Percentiles rank a stretch among this genome's conserved stretches.
Evolutionary conservation across 2,329 filamentous ascomycete genomes (phyloP).

Genomic region (Stemphylium beticola): DNA sequence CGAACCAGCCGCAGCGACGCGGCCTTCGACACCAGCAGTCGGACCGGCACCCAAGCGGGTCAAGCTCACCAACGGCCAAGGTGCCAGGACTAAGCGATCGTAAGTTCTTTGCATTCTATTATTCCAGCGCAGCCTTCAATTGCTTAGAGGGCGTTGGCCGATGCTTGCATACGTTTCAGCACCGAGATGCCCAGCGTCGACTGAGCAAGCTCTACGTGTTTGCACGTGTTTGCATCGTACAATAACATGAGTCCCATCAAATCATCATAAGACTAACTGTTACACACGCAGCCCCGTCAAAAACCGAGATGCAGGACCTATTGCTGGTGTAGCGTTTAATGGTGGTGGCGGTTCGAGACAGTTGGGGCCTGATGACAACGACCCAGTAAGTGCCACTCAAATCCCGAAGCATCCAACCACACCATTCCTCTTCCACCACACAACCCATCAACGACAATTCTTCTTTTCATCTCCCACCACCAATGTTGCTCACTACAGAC

Average conservation of each 20-base stretch:
- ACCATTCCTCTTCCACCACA: slow-evolving; percentile 48
- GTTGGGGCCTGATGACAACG: slow-evolving; percentile 63
- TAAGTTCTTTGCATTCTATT: slow-evolving; percentile 34
- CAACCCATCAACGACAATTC: slow-evolving; percentile 39
- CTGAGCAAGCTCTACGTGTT: slow-evolving; percentile 44
- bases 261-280: slow-evolving; percentile 41
- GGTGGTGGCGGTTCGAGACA: slow-evolving; percentile 68
- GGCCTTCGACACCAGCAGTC: slow-evolving; percentile 43
- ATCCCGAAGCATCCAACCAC: slow-evolving; percentile 52
- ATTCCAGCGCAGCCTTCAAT: slow-evolving; percentile 17
- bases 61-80: slow-evolving; percentile 45
- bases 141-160: slow-evolving; percentile 22
- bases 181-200: slow-evolving; percentile 35
- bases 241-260: slow-evolving; percentile 24
- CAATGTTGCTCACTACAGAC: slow-evolving; percentile 42
- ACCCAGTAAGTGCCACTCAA: slow-evolving; percentile 58
- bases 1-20: slow-evolving; percentile 39
- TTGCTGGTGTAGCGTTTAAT: slow-evolving; percentile 67
- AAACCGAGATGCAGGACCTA: slow-evolving; percentile 69
- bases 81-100: slow-evolving; percentile 48
- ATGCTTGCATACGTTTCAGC: slow-evolving; percentile 34
- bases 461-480: slow-evolving; percentile 36
- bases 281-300: slow-evolving; percentile 69
- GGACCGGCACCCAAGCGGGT: slow-evolving; percentile 41
- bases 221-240: slow-evolving; percentile 34